A percentile compares a stretch with the other conserved stretches of the same genome.
Conservation (phyloP, 2,329 filamentous ascomycete species). For the Trichoderma arundinaceum region DNA sequence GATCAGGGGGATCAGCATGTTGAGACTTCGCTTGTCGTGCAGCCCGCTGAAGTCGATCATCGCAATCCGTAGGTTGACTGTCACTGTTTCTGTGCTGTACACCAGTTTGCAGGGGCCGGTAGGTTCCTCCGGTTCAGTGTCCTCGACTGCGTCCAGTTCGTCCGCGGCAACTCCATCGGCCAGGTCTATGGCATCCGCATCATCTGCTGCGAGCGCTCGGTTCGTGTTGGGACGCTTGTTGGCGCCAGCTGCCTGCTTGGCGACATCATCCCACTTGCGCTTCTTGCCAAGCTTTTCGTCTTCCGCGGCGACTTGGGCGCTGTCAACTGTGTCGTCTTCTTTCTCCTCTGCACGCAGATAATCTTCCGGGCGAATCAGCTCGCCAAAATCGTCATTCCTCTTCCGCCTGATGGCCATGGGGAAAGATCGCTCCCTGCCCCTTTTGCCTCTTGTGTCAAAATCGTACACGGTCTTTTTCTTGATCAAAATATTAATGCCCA, state of each 20-base stretch:
- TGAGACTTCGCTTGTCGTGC: slow-evolving; percentile 90
- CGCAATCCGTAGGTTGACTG: slow-evolving; percentile 75
- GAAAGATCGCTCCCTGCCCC: slow-evolving; percentile 90
- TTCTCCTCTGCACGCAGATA: slow-evolving; percentile 92
- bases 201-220: slow-evolving; percentile 52
- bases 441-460: slow-evolving; percentile 89
- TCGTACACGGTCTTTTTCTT: slow-evolving; percentile 91
- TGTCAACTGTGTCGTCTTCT: slow-evolving; percentile 71
- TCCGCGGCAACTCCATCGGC: slow-evolving; percentile 53
- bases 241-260: slow-evolving; percentile 45
- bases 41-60: slow-evolving; percentile 92
- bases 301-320: slow-evolving; percentile 45
- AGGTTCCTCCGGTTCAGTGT: slow-evolving; percentile 57
- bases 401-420: slow-evolving; percentile 81
- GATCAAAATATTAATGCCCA: slow-evolving; percentile 88
- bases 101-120: slow-evolving; percentile 77
- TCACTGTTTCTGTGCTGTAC: slow-evolving; percentile 66
- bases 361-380: slow-evolving; percentile 91
- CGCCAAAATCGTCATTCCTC: slow-evolving; percentile 88
- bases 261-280: slow-evolving; percentile 83
- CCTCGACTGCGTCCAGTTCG: slow-evolving; percentile 64
- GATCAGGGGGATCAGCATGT: slow-evolving; percentile 93
- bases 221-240: slow-evolving; percentile 66
- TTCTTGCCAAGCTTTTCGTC: slow-evolving; percentile 83
- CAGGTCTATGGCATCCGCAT: slow-evolving; percentile 48